Conservation (phyloP, 2,329 filamentous ascomycete genomes). For the Golovinomyces cichoracearum region DNA sequence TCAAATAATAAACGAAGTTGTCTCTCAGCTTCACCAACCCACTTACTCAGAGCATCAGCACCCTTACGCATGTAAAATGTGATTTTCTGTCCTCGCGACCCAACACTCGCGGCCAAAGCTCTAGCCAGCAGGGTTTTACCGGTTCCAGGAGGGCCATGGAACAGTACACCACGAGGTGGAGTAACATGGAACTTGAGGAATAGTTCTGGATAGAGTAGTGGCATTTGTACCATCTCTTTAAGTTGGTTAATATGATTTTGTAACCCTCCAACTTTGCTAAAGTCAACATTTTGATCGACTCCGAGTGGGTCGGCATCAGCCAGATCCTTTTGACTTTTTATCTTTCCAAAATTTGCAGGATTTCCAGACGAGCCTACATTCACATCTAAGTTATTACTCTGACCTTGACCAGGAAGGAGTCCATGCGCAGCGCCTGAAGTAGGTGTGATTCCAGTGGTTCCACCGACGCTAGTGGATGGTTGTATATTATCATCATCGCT, state of each 20-base stretch:
- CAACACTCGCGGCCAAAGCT: slow-evolving; percentile 74
- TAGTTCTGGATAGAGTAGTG: slow-evolving; percentile 79
- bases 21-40: slow-evolving; percentile 94
- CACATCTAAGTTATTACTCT: slow-evolving; percentile 31
- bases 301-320: slow-evolving; percentile 87
- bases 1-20: slow-evolving; percentile 85
- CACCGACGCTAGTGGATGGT: slow-evolving; percentile 31
- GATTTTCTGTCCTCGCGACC: slow-evolving; percentile 71
- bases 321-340: slow-evolving; percentile 75
- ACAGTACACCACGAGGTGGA: slow-evolving; percentile 78
- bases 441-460: slow-evolving; percentile 38
- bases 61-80: slow-evolving; percentile 99
- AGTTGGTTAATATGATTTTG: slow-evolving; percentile 87
- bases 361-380: slow-evolving; percentile 29
- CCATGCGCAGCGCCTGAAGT: slow-evolving; percentile 26
- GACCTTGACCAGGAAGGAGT: slow-evolving; percentile 24
- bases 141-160: slow-evolving; percentile 89
- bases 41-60: slow-evolving; percentile 90
- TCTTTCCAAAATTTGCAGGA: slow-evolving; percentile 66
- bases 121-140: slow-evolving; percentile 86
- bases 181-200: slow-evolving; percentile 81
- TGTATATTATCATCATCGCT: slow-evolving; percentile 74
- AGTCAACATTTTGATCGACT: slow-evolving; percentile 75
- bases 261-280: slow-evolving; percentile 78
- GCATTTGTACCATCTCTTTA: slow-evolving; percentile 95